Evolutionary conservation across 192 early-diverging fungal species (phyloP).

Genomic region (Gamsiella multidivaricata): DNA sequence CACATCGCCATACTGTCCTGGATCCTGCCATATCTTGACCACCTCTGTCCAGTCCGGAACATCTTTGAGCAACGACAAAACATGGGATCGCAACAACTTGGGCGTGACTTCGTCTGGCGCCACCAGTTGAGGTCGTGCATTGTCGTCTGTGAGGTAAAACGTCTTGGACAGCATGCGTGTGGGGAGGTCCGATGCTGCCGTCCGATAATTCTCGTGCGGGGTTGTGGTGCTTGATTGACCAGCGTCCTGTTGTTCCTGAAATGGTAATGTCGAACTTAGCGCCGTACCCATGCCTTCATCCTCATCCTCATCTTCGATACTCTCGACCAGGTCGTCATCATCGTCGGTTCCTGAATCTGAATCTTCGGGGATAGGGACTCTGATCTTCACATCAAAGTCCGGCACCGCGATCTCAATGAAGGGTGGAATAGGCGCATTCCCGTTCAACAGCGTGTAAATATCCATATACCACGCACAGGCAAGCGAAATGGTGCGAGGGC

Average conservation of each 20-base stretch:
- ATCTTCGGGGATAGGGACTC: constrained; percentile 45
- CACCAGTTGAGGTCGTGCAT: constrained; percentile 27
- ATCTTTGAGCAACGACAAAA: constrained; percentile 33
- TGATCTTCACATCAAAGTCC: constrained; percentile 54
- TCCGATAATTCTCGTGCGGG: constrained; percentile 14
- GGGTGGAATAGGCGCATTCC: constrained; percentile 24
- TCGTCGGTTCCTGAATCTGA: constrained; percentile 28
- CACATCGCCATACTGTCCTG: constrained; percentile 32
- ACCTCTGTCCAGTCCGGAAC: constrained; percentile 52
- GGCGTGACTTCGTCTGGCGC: constrained; percentile 48
- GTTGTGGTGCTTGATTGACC: background rate
- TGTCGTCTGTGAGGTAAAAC: constrained; percentile 34
- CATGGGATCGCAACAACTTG: constrained; percentile 38
- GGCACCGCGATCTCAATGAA: constrained; percentile 50
- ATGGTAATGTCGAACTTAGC: constrained; percentile 2
- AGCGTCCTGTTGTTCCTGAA: background rate
- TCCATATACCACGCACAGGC: constrained; percentile 53
- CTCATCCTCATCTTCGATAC: background rate
- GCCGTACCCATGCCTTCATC: constrained; percentile 5
- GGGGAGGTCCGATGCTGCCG: constrained; percentile 13
- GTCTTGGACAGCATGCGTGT: constrained; percentile 31
- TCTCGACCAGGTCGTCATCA: background rate
- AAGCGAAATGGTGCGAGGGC: constrained; percentile 33
- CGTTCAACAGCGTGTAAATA: constrained; percentile 33
- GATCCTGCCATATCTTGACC: constrained; percentile 45